Base-by-base conservation (phyloP, 2,329 filamentous ascomycete genomes). In the Phyllosticta citriasiana region DNA sequence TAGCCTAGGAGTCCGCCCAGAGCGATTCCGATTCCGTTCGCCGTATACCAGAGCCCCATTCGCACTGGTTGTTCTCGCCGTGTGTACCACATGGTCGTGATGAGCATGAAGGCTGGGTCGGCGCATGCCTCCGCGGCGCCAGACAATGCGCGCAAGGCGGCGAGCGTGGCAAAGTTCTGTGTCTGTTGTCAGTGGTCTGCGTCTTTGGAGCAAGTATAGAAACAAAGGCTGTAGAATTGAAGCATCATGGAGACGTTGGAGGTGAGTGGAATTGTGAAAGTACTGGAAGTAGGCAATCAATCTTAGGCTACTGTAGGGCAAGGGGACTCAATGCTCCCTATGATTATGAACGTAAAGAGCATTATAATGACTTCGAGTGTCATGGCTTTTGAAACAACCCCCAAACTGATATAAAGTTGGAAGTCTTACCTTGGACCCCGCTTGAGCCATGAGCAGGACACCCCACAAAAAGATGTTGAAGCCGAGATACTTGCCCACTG, bases 11-110 rank as follows among this genome's bases (percentile, higher is more conserved):
- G 66, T 0, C 82, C 82, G 55, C 83, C 83, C 0, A 84, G 77
- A 0, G 83, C 82, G 35, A 84, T 83, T 1, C 81, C 83, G 7
- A 84, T 69, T 0, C 84, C 84, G 55, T 84, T 84, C 30, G 81
- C 82, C 0, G 79, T 78, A 61, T 69, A 85, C 82, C 82, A 86
- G 0, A 82, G 72, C 1, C 81, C 82, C 57, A 85, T 84, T 0
- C 84, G 76, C 2, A 82, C 75, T 0, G 85, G 84, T 66, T 88
- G 85, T 66, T 88, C 82, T 2, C 78, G 75, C 9, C 84, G 77
- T 1, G 84, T 86, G 65, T 86, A 84, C 80, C 83, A 88, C 83
- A 86, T 86, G 4, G 79, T 79, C 0, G 84, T 87, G 40, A 87
- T 83, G 1, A 88, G 71, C 77, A 87, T 84, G 63, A 87, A 84